phyloP scores from a whole-genome alignment of 1,139 yeast genomes.

The Pichia sp. region DNA sequence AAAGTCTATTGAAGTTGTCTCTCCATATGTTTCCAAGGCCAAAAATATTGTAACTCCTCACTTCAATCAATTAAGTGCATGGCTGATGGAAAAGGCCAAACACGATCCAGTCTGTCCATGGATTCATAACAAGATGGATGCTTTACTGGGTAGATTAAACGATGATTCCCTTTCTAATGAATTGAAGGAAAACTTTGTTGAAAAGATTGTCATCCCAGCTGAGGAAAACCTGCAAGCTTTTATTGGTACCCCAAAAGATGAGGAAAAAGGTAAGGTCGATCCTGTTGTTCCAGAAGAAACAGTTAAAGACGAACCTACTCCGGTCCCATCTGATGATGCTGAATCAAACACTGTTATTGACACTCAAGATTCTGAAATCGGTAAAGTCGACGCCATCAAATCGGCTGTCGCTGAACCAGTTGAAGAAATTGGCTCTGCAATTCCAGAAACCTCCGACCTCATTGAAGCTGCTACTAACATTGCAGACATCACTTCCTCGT shows the following conservation, averaged over 20 bases:
- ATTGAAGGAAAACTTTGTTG: slow-evolving; percentile 4
- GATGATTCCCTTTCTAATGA: slow-evolving; percentile 5
- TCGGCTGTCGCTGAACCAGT: neutral
- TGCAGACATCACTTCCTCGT: neutral
- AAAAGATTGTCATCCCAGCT: slow-evolving; percentile 2
- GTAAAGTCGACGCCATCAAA: neutral
- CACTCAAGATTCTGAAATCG: slow-evolving; percentile 1
- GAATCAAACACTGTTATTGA: slow-evolving; percentile 1
- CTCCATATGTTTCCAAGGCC: neutral
- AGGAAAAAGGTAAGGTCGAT: slow-evolving; percentile 1
- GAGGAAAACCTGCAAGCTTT: slow-evolving; percentile 7
- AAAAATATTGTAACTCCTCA: neutral
- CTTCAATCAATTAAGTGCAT: neutral
- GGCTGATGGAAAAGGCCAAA: neutral
- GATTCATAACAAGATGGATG: neutral
- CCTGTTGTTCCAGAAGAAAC: slow-evolving; percentile 8
- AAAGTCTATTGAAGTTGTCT: neutral
- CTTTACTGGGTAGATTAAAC: slow-evolving; percentile 4
- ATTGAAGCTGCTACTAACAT: neutral
- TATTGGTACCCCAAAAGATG: slow-evolving; percentile 1
- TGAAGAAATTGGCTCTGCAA: slow-evolving; percentile 2
- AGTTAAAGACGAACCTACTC: slow-evolving; percentile 6
- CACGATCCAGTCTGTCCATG: no score
- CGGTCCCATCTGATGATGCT: neutral
- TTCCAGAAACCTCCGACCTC: slow-evolving; percentile 1